Conservation (phyloP, 2,329 filamentous ascomycete species). For the Colletotrichum tamarilloi region DNA sequence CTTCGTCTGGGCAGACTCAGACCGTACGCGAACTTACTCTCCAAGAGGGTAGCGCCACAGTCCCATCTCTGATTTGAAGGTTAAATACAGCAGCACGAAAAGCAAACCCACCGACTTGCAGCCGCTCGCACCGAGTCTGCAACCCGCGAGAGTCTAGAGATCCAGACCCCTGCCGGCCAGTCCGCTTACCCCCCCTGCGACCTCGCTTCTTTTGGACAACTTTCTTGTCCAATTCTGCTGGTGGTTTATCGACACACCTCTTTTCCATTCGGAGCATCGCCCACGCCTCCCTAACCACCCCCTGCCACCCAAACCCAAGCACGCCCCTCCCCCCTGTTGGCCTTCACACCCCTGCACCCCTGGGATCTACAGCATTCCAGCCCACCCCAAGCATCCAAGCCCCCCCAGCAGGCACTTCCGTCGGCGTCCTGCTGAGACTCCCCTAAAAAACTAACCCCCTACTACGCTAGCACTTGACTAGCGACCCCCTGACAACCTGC, state of each 20-base stretch:
- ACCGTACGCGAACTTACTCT: no score
- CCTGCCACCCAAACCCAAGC: conserved; percentile 14
- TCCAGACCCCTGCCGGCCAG: conserved; percentile 33
- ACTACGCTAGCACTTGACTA: conserved; percentile 27
- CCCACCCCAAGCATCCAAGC: conserved; percentile 36
- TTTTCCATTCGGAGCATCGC: no score
- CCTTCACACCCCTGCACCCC: conserved; percentile 33
- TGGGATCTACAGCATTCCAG: conserved; percentile 35
- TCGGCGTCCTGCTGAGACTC: conserved; percentile 35
- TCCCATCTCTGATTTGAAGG: conserved; percentile 7
- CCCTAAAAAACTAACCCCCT: conserved; percentile 33
- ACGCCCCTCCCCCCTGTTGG: conserved; percentile 12
- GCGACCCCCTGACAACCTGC: conserved; percentile 29
- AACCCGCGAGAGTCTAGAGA: conserved; percentile 20
- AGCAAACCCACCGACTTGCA: neutral
- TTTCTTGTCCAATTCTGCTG: conserved; percentile 1
- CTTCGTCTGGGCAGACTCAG: neutral
- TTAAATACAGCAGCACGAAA: conserved; percentile 12
- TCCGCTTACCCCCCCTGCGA: conserved; percentile 21
- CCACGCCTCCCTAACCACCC: conserved; percentile 12
- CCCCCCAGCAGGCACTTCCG: conserved; percentile 34
- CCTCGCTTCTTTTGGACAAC: conserved; percentile 11
- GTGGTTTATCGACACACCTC: neutral
- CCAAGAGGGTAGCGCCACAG: conserved; percentile 15
- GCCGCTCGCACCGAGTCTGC: conserved; percentile 27